Evolutionary conservation across 169 alveolate genomes (phyloP).

Genomic region (Miamiensis avidus): DNA sequence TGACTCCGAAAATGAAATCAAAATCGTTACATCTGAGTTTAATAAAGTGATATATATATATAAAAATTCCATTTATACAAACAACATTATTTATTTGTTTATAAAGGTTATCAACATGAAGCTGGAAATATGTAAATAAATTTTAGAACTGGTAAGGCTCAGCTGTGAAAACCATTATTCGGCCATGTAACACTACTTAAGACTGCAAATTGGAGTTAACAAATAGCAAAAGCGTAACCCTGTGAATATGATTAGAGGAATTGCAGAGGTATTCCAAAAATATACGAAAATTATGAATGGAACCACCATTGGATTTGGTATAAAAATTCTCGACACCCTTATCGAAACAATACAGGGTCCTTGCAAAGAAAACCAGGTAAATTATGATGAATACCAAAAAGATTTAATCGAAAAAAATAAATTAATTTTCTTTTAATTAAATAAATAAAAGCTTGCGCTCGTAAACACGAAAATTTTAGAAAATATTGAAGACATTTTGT

Average conservation of each 20-base stretch:
- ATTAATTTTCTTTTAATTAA: neutral
- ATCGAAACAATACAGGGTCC: neutral
- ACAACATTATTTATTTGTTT: too few relatives aligned
- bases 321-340: neutral
- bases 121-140: neutral
- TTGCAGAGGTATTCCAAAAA: neutral
- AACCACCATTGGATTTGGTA: neutral
- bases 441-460: neutral
- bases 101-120: neutral
- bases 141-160: neutral
- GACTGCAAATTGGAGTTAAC: constrained; percentile 1
- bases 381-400: too few relatives aligned
- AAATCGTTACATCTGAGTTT: neutral
- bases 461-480: neutral
- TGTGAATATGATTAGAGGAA: neutral
- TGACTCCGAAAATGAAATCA: neutral
- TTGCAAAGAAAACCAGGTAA: neutral
- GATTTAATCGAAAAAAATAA: too few relatives aligned
- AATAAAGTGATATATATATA: neutral
- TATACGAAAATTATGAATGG: neutral
- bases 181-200: neutral
- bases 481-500: neutral
- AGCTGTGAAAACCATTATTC: constrained; percentile 1
- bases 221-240: neutral
- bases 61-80: too few relatives aligned